Evolutionary conservation across 805 yeast genomes (phyloP).

Genomic region (Pichia nanzhaoensis): DNA sequence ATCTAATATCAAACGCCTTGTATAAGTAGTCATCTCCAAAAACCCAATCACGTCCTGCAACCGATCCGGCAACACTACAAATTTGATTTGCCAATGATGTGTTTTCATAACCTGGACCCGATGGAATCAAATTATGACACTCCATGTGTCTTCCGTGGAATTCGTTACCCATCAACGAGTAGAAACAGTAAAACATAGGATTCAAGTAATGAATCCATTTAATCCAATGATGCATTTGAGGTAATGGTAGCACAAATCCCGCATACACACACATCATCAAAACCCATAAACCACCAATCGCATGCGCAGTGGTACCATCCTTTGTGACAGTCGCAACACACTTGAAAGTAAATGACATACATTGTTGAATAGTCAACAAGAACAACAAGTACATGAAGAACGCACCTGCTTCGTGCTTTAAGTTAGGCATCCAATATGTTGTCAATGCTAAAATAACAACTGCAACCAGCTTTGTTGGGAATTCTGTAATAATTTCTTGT

Average conservation of each 20-base stretch:
- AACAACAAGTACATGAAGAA: constrained; percentile 52
- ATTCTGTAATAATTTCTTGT: constrained; percentile 47
- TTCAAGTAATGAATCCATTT: constrained; percentile 48
- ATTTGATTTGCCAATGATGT: constrained; percentile 35
- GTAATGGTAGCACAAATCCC: constrained; percentile 57
- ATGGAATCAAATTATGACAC: constrained; percentile 45
- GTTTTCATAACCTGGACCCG: constrained; percentile 42
- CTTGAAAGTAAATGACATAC: constrained; percentile 46
- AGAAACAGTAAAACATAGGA: constrained; percentile 44
- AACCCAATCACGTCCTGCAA: constrained; percentile 32
- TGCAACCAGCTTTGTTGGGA: constrained; percentile 50
- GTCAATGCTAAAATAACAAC: constrained; percentile 40
- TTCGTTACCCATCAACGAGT: constrained; percentile 50
- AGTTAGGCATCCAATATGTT: constrained; percentile 45
- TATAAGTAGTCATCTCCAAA: constrained; percentile 45
- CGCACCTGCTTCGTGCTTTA: constrained; percentile 47
- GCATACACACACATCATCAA: constrained; percentile 50
- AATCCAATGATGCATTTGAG: constrained; percentile 56
- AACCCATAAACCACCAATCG: constrained; percentile 50
- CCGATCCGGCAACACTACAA: constrained; percentile 50
- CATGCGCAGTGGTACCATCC: constrained; percentile 52
- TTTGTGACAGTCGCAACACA: constrained; percentile 45
- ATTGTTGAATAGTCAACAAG: constrained; percentile 32
- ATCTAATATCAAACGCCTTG: constrained; percentile 43
- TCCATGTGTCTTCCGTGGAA: constrained; percentile 47